Evolutionary conservation across 306 rosid species (phyloP), one percentile per base, ranked within the genome.

Genomic region (Trichosanthes truncata): DNA sequence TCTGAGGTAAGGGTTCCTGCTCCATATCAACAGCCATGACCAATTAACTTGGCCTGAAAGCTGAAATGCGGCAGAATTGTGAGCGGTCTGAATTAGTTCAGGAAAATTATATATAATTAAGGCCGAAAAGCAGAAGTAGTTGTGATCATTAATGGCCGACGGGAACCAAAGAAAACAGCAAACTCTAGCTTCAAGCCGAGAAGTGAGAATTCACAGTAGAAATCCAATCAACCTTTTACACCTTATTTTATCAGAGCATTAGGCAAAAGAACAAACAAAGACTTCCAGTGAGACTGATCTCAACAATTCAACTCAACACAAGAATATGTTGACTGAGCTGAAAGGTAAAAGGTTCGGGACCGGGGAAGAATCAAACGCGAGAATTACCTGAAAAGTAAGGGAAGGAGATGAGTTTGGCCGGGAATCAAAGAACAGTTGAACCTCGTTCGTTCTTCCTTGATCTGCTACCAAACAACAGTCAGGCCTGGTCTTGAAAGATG

Each of bases 11-110:
- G 69, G 61, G 75, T 12, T 83, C 94, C 52, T 84, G 90, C 26
- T 82, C 84, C 4, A 74, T 90, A 38, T 68, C 83, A 9, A 56
- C 80, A 41, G 86, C 93, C 99, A 95, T 91, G 59, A 55, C 76
- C 82, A 76, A 80, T 72, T 53, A 59, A 38, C 46, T 21, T 31
- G 29, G 20, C 33, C 76, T 9, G 53, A 23, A 67, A 71, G 43
- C 80, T 41, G 66, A 41, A 71, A 17, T 43, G 65, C 31, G 52
- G 60, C 21, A 68, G 21, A 71, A 84, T 41, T 29, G 53, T 76
- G 38, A 61, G 26, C 36, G 33, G 36, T 56, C 80, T 52, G 52
- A 20, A 36, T 18, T 3, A 66, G 29, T 36, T 33, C 55, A 21
- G 20, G 35, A 69, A 69, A 12, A 41, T 21, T 6, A 69, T 13